A percentile compares a stretch with the other conserved stretches of the same genome.
These are phyloP conservation scores for Kwoniella botswanensis DNA, from an alignment of 768 basidiomycete species.

Conservation along the genomic window DNA sequence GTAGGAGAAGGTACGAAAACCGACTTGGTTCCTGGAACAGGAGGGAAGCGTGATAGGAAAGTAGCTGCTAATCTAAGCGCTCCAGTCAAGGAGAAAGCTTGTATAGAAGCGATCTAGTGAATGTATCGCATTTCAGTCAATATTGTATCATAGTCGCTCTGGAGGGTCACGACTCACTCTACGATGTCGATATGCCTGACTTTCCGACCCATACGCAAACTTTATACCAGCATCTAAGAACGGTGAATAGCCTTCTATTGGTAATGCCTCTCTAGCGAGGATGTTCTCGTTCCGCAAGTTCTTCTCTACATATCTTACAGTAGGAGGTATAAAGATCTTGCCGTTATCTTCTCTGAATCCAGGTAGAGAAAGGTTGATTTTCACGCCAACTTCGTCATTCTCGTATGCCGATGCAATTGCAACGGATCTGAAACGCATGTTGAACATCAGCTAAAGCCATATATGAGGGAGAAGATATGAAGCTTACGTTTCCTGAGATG, in stretches of 20 bases:
- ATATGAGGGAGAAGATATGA: neutral
- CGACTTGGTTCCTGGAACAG: slow-evolving; percentile 20
- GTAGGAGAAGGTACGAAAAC: slow-evolving; percentile 54
- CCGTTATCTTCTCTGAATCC: slow-evolving; percentile 56
- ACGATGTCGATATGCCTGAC: slow-evolving; percentile 40
- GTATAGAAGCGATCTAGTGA: slow-evolving; percentile 48
- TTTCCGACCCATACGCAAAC: slow-evolving; percentile 53
- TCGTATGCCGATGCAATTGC: slow-evolving; percentile 37
- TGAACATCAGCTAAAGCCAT: neutral
- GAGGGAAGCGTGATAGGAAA: slow-evolving; percentile 49
- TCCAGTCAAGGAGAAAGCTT: slow-evolving; percentile 48
- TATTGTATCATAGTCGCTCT: too few relatives aligned
- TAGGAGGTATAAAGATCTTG: slow-evolving; percentile 54
- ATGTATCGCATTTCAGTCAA: too few relatives aligned
- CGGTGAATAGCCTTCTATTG: slow-evolving; percentile 46
- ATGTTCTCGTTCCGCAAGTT: slow-evolving; percentile 42
- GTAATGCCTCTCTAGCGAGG: slow-evolving; percentile 45
- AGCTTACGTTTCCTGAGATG: slow-evolving; percentile 33
- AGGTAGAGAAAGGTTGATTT: slow-evolving; percentile 51
- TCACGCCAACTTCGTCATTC: slow-evolving; percentile 33
- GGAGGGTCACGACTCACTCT: slow-evolving; percentile 59
- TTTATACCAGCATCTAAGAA: slow-evolving; percentile 48
- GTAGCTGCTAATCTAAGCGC: slow-evolving; percentile 51
- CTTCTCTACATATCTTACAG: slow-evolving; percentile 52
- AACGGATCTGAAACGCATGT: slow-evolving; percentile 16